These are phyloP conservation scores for Verticillium nubilum DNA, from an alignment of 2,329 filamentous ascomycete genomes.

Conservation along the genomic window DNA sequence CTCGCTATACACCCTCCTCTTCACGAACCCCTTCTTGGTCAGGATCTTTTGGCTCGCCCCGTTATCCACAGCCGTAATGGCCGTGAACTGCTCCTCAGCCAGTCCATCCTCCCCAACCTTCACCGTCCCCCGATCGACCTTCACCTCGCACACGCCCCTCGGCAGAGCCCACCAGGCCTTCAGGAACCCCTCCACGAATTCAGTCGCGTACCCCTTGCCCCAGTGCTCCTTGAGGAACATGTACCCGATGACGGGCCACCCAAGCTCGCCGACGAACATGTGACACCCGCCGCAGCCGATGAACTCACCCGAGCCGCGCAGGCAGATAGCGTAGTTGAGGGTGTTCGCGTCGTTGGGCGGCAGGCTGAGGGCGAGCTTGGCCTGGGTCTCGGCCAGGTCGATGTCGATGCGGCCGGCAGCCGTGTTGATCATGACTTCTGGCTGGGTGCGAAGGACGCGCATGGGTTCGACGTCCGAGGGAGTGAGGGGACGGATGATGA, in stretches of 20 bases:
- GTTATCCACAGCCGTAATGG: constrained; percentile 45
- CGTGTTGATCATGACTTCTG: constrained; percentile 60
- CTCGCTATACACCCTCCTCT: constrained; percentile 33
- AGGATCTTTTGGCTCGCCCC: constrained; percentile 50
- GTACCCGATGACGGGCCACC: constrained; percentile 57
- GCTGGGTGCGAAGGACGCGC: constrained; percentile 47
- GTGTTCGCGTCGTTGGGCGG: constrained; percentile 42
- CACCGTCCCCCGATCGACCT: constrained; percentile 34
- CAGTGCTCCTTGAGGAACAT: constrained; percentile 47
- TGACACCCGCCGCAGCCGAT: constrained; percentile 45
- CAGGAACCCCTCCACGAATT: constrained; percentile 45
- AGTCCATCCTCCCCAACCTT: constrained; percentile 11
- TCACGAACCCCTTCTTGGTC: constrained; percentile 48
- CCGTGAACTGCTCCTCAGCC: constrained; percentile 36
- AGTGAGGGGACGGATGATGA: constrained; percentile 47
- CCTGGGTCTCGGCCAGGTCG: constrained; percentile 36
- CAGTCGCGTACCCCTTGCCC: constrained; percentile 52
- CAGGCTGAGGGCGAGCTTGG: constrained; percentile 33
- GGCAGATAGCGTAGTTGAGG: constrained; percentile 52
- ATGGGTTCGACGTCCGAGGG: constrained; percentile 45
- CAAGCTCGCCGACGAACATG: constrained; percentile 25
- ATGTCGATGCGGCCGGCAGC: constrained; percentile 32
- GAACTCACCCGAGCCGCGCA: constrained; percentile 40
- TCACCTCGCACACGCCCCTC: constrained; percentile 35
- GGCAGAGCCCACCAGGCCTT: constrained; percentile 43